Percentiles rank a stretch among this genome's conserved stretches.
These are phyloP conservation scores for Escovopsis sp. DNA, from an alignment of 2,329 filamentous ascomycete genomes.

Conservation along the genomic window DNA sequence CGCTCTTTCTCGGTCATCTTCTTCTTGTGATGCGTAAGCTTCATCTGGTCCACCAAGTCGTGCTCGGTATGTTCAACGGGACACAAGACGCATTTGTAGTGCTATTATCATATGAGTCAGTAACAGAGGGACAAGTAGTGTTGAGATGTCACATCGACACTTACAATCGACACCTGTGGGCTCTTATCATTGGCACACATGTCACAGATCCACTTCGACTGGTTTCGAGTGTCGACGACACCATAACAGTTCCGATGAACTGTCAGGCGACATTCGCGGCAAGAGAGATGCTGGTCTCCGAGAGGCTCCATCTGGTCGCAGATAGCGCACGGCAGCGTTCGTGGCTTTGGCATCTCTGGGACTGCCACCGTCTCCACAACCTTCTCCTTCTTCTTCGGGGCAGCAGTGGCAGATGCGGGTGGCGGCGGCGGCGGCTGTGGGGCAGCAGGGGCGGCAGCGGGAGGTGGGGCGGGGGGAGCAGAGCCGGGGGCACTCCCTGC, in stretches of 20 bases:
- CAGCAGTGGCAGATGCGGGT: conserved; percentile 19
- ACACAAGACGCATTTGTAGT: conserved; percentile 87
- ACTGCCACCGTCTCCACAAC: conserved; percentile 40
- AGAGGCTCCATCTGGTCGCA: conserved; percentile 61
- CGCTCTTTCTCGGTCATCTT: conserved; percentile 80
- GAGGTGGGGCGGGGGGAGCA: conserved; percentile 30
- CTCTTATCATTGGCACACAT: conserved; percentile 92
- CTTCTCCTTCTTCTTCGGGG: conserved; percentile 43
- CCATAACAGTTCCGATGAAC: conserved; percentile 91
- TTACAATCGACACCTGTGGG: conserved; percentile 78
- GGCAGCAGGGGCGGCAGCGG: conserved; percentile 27
- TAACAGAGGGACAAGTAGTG: conserved; percentile 7
- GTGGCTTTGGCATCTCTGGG: conserved; percentile 67
- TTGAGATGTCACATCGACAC: conserved; percentile 16
- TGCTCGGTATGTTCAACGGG: conserved; percentile 68
- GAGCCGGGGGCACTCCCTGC: conserved; percentile 24
- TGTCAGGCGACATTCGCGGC: conserved; percentile 76
- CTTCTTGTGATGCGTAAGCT: conserved; percentile 49
- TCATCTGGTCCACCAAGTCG: conserved; percentile 63
- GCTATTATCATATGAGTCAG: conserved; percentile 28
- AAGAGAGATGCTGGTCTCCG: conserved; percentile 60
- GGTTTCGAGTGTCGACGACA: conserved; percentile 52
- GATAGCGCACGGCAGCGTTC: conserved; percentile 68
- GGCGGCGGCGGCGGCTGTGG: conserved; percentile 11
- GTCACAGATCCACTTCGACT: conserved; percentile 84